phyloP scores from a whole-genome alignment of 345 rosid genomes.

The Acer yangbiense region DNA sequence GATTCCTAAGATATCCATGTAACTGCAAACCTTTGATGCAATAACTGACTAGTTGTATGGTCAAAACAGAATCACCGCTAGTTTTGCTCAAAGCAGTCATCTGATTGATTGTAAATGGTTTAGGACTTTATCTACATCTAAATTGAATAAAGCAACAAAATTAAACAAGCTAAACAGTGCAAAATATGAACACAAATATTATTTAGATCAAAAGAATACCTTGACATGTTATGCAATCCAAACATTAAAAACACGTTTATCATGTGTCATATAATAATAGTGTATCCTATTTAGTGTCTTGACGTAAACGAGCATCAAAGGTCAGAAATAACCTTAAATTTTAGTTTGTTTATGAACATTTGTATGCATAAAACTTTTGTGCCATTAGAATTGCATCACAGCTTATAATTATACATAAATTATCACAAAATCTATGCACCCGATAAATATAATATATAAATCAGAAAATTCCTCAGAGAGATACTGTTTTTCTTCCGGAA shows the following conservation, averaged over 20 bases:
- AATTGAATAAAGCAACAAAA: background rate
- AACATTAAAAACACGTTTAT: background rate
- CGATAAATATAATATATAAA: background rate
- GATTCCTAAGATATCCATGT: background rate
- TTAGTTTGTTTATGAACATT: background rate
- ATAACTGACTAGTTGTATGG: background rate
- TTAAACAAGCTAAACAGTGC: background rate
- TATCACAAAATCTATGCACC: background rate
- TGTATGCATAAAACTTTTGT: background rate
- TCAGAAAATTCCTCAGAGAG: background rate
- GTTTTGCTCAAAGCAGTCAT: background rate
- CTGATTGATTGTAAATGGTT: background rate
- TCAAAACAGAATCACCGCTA: slow-evolving; percentile 1
- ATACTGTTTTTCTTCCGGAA: background rate
- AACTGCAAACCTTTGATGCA: background rate
- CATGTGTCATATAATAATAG: background rate
- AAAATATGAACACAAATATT: background rate
- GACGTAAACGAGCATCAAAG: background rate
- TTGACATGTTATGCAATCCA: background rate
- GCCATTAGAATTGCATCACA: background rate
- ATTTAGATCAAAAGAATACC: background rate
- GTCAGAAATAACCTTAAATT: background rate
- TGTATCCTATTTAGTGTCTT: background rate
- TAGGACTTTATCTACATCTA: background rate
- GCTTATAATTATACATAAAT: background rate